These are phyloP conservation scores for Suillus cothurnatus DNA, from an alignment of 768 basidiomycete species.

Conservation along the genomic window DNA sequence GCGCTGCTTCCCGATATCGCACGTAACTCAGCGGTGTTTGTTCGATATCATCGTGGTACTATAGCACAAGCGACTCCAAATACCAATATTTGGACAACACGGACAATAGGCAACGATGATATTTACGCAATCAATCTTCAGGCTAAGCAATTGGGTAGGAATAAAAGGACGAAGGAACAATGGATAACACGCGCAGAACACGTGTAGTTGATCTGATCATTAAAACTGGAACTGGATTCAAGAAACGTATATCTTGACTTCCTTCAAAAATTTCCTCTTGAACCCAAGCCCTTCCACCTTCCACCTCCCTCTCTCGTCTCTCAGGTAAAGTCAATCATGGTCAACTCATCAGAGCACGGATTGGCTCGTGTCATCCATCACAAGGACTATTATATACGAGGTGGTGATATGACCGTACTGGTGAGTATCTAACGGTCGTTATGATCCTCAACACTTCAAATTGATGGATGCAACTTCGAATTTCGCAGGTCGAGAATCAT, in stretches of 20 bases:
- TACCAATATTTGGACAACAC: not conserved
- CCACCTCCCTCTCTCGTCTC: conserved; percentile 33
- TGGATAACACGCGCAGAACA: conserved; percentile 35
- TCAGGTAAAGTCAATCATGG: conserved; percentile 27
- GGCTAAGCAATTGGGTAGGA: conserved; percentile 13
- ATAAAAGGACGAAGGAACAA: conserved; percentile 24
- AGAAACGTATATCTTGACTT: conserved; percentile 38
- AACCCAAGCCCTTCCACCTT: conserved; percentile 28
- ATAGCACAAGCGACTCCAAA: not conserved
- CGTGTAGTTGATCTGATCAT: conserved; percentile 33
- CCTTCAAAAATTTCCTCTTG: conserved; percentile 39
- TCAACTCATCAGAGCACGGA: conserved; percentile 26
- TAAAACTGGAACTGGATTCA: conserved; percentile 28
- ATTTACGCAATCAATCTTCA: conserved; percentile 32
- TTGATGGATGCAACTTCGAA: conserved; percentile 7
- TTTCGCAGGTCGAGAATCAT: conserved; percentile 53
- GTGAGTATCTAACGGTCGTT: conserved; percentile 38
- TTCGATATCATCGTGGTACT: not conserved
- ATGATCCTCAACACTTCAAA: not conserved
- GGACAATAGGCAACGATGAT: conserved; percentile 16
- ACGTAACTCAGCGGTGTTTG: conserved; percentile 7
- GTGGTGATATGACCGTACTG: conserved; percentile 60
- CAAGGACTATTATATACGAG: conserved; percentile 55
- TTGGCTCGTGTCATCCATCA: conserved; percentile 36
- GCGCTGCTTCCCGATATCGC: not conserved